Conservation (phyloP, 2,329 filamentous ascomycete genomes). For the Ophiostoma australiae region DNA sequence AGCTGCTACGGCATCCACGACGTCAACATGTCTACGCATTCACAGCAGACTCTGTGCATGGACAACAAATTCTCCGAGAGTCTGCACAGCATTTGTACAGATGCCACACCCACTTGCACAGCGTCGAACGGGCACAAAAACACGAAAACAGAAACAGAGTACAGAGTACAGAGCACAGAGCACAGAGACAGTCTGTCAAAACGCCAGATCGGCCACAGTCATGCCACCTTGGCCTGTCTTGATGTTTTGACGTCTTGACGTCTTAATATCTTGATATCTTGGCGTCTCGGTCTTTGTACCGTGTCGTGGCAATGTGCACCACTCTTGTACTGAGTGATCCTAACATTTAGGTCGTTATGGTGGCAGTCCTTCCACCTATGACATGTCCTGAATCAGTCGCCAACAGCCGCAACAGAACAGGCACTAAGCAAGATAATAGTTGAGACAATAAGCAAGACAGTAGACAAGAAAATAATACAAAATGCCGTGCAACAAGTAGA, state of each 20-base stretch:
- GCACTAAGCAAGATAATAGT: background rate
- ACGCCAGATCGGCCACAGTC: background rate
- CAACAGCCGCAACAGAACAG: background rate
- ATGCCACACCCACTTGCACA: background rate
- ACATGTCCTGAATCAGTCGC: background rate
- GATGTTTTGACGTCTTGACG: background rate
- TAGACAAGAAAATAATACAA: background rate
- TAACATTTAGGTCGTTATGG: background rate
- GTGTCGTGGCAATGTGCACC: background rate
- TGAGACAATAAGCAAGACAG: background rate
- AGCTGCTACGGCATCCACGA: background rate
- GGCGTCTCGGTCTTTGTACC: background rate
- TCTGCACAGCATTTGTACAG: background rate
- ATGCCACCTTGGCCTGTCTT: background rate
- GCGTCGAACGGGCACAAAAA: background rate
- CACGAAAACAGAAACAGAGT: background rate
- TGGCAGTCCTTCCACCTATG: background rate
- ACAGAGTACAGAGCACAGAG: background rate
- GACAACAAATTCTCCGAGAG: conserved; percentile 2
- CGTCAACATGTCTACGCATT: background rate
- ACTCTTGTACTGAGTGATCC: background rate
- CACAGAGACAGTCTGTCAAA: background rate
- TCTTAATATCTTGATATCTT: background rate
- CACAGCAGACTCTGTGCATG: background rate
- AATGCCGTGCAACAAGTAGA: background rate